Conservation (phyloP, 2,329 filamentous ascomycete genomes). For the Pseudocercospora ulei region DNA sequence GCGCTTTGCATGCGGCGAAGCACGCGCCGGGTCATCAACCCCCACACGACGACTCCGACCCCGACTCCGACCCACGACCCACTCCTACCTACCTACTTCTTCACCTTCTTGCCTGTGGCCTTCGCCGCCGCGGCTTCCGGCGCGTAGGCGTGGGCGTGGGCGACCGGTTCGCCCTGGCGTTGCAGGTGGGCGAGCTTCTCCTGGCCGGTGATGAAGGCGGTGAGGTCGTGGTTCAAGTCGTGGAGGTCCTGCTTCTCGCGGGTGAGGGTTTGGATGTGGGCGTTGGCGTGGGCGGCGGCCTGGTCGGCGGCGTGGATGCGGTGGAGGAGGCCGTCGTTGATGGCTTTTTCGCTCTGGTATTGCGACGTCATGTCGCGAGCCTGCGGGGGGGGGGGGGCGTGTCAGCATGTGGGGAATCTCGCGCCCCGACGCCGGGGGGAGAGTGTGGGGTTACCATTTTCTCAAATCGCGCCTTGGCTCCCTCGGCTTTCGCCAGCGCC, state of each 20-base stretch:
- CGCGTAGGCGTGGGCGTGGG: slow-evolving; percentile 48
- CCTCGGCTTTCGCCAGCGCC: slow-evolving; percentile 58
- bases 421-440: no score
- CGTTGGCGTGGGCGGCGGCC: slow-evolving; percentile 49
- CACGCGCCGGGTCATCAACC: no score
- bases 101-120: slow-evolving; percentile 44
- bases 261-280: slow-evolving; percentile 36
- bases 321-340: slow-evolving; percentile 70
- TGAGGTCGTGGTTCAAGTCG: slow-evolving; percentile 78
- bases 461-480: slow-evolving; percentile 60
- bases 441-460: no score
- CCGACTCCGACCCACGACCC: no score
- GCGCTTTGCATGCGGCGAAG: no score
- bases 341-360: slow-evolving; percentile 75
- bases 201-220: slow-evolving; percentile 75
- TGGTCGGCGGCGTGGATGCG: slow-evolving; percentile 62
- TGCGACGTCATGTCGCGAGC: slow-evolving; percentile 65
- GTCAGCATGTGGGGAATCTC: no score
- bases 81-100: no score
- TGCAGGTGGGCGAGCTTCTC: slow-evolving; percentile 64
- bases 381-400: no score
- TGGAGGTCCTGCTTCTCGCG: slow-evolving; percentile 60
- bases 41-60: no score
- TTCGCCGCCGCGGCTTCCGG: slow-evolving; percentile 30
- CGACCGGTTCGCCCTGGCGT: slow-evolving; percentile 57